Base-by-base conservation (phyloP, 495 filamentous ascomycete genomes). In the Neurospora tetraspora region DNA sequence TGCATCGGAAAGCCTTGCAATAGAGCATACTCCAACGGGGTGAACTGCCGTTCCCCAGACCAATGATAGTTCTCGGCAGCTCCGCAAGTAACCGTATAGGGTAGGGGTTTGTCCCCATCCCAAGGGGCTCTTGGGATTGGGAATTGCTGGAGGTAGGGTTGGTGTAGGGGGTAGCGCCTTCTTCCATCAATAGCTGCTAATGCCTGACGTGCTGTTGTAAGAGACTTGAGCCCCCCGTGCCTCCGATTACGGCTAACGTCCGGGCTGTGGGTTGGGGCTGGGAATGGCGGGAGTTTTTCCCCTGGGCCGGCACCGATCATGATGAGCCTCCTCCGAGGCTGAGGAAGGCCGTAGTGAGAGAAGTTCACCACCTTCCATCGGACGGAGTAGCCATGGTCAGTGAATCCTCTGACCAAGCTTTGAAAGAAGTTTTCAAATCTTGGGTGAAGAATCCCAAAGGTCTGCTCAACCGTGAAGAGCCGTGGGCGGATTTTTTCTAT, bases 401-500 rank as follows among this genome's bases (percentile, higher is more conserved):
- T 87, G 68, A 97, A 90, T 36, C 89, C 87, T 45, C 85, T 77
- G 3, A 97, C 81, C 3, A 97, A 76, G 0, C 84, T 81, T 36
- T 87, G 83, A 72, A 96, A 91, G 69, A 84, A 87, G 0, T 78
- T 83, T 0, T 81, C 71, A 37, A 86, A 84, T 4, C 87, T 79
- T 2, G 84, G 76, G 38, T 88, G 81, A 4, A 86, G 73, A 9
- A 89, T 82, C 0, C 93, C 94, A 65, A 87, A 89, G 0, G 95
- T 97, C 73, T 98, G 92, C 74, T 99, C 96, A 12, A 98, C 81
- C 0, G 94, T 99, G 3, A 92, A 88, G 1, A 97, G 73, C 0
- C 94, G 85, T 0, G 95, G 93, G 5, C 85, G 89, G 0, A 85
- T 76, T 31, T 86, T 87, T 20, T 84, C 76, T 1, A 97, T 79